Evolutionary conservation across 257 asterid species (phyloP), one percentile per base, ranked within the genome.

Genomic region (Scutellaria baicalensis): DNA sequence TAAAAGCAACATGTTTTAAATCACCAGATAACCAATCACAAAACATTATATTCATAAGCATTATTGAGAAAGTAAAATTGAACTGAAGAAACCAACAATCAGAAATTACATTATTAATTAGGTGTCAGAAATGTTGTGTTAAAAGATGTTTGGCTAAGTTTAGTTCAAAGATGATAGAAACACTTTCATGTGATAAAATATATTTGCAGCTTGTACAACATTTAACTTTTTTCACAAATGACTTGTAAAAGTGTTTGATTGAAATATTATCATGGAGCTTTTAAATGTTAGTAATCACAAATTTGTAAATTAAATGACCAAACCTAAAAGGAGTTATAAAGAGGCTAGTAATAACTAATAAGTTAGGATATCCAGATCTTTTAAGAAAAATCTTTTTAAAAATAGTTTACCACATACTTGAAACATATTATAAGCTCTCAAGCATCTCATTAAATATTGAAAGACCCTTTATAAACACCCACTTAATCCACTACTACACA

Each of bases 1-100:
- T 57, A 49, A 18, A 66, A 18, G 71, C 70, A 80, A 61, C 58
- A 23, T 40, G 61, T 44, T 39, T 9, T 23, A 64, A 39, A 33
- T 65, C 39, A 73, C 59, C 57, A 52, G 47, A 38, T 47, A 55
- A 57, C 14, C 52, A 47, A 48, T 58, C 47, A 63, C 64, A 48
- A 51, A 55, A 50, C 13, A 57, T 43, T 17, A 38, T 39, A 64
- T 16, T 60, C 9, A 33, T 4, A 49, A 57, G 58, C 63, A 58
- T 33, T 10, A 38, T 4, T 61, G 17, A 39, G 60, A 39, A 48
- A 64, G 23, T 20, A 31, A 43, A 58, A 58, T 36, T 31, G 16
- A 45, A 59, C 43, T 54, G 35, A 47, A 69, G 65, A 56, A 18
- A 63, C 10, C 11, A 59, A 63, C 7, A 58, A 39, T 71, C 38